Conservation (phyloP, 192 early-diverging fungal species). For the Backusella psychrophila region DNA sequence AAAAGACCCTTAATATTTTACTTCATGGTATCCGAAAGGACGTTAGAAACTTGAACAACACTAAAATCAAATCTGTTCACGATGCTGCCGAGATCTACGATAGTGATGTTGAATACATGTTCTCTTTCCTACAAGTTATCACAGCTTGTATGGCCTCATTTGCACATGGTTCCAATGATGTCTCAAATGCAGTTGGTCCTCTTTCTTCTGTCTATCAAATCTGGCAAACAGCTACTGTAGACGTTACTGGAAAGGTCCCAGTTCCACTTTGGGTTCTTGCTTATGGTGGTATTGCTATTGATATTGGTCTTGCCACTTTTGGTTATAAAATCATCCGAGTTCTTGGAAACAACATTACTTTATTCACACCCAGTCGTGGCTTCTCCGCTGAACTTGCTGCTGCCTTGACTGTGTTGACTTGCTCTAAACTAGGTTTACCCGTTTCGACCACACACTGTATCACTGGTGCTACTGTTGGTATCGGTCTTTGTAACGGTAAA, state of each 20-base stretch:
- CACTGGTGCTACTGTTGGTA: constrained; percentile 68
- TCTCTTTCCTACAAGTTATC: constrained; percentile 79
- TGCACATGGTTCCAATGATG: constrained; percentile 85
- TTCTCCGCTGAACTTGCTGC: constrained; percentile 80
- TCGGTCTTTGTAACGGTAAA: constrained; percentile 70
- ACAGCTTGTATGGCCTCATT: constrained; percentile 84
- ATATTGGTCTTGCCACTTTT: constrained; percentile 70
- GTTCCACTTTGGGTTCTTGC: constrained; percentile 78
- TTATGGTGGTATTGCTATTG: constrained; percentile 71
- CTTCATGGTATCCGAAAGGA: constrained; percentile 49
- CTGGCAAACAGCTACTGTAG: constrained; percentile 55
- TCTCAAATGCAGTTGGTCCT: constrained; percentile 84
- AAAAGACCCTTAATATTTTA: background rate
- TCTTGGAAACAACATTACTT: constrained; percentile 84
- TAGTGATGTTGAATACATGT: constrained; percentile 73
- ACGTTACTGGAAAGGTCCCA: constrained; percentile 49
- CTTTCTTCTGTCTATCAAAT: constrained; percentile 71
- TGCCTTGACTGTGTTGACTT: constrained; percentile 75
- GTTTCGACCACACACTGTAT: constrained; percentile 87
- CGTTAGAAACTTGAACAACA: constrained; percentile 50
- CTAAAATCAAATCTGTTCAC: constrained; percentile 52
- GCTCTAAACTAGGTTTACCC: constrained; percentile 74
- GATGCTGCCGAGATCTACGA: constrained; percentile 66
- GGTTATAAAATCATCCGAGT: constrained; percentile 77
- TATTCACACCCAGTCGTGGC: constrained; percentile 76